Base-by-base conservation (phyloP, 2,329 filamentous ascomycete genomes). In the Claviceps cyperi region DNA sequence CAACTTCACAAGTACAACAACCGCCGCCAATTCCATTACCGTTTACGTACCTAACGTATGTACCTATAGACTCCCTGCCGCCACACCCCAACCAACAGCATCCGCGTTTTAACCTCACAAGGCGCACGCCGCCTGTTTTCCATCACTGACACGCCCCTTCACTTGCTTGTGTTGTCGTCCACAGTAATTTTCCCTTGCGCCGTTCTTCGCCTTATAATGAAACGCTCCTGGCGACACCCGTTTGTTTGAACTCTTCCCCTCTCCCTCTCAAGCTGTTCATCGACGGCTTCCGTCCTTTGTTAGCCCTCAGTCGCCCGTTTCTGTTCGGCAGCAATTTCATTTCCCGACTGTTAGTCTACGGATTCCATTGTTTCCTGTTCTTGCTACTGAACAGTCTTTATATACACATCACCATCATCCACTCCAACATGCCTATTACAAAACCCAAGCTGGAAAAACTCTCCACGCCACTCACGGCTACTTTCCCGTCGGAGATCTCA, bases 391-490 rank as follows among this genome's bases (percentile, higher is more conserved):
- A 35, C 35, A 38, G 36, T 35, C 21, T 46, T 24, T 41, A 44
- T 28, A 22, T n/a, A 11, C 38, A 13, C 24, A 8, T 41, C 51
- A 38, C 46, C 49, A 32, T 4, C 9, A 32, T 32, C 68, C 67
- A 72, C 46, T 21, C 46, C 49, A 47, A 32, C 58, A 78, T 78
- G 72, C 67, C 76, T 63, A 59, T 69, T 51, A 62, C 62, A 60
- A 77, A 76, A 63, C 78, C 78, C 58, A 82, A 75, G 75, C 72
- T 80, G 61, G 67, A 74, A 58, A 75, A 77, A 67, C 72, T 83
- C 64, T 72, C 75, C 58, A 83, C 80, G 57, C 78, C 79, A 47
- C 68, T 78, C 65, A 78, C 78, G 54, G 75, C 76, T 55, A 79
- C 74, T 48, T 83, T 83, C 59, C 77, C 77, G 32, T 84, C 66